Percentiles rank a stretch among this genome's conserved stretches.
These are phyloP conservation scores for Pichia sporocuriosa DNA, from an alignment of 805 yeast genomes.

Conservation along the genomic window DNA sequence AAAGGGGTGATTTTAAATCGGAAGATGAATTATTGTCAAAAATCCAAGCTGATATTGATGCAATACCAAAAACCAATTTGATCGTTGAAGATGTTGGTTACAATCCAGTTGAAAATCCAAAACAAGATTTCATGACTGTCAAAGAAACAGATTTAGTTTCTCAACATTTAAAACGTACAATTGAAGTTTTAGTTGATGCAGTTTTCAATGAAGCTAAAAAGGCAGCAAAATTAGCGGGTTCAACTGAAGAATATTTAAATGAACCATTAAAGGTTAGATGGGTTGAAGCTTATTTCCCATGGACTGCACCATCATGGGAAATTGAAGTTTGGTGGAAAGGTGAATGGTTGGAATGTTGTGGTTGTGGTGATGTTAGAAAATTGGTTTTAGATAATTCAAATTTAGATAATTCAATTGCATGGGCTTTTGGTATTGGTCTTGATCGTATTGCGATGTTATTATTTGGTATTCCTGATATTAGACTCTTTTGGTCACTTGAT, in stretches of 20 bases:
- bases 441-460: conserved; percentile 94
- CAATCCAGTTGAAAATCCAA: conserved; percentile 59
- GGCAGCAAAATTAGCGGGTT: conserved; percentile 56
- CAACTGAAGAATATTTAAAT: conserved; percentile 51
- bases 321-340: conserved; percentile 99
- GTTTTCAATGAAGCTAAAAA: conserved; percentile 69
- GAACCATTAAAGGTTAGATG: conserved; percentile 84
- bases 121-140: conserved; percentile 68
- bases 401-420: conserved; percentile 62
- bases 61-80: conserved; percentile 61
- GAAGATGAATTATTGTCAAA: conserved; percentile 32
- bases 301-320: conserved; percentile 99
- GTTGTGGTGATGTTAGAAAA: conserved; percentile 86
- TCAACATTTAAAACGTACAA: conserved; percentile 74
- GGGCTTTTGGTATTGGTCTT: conserved; percentile 97
- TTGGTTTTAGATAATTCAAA: conserved; percentile 73
- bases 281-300: conserved; percentile 94
- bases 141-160: conserved; percentile 64
- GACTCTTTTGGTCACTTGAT: conserved; percentile 87
- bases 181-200: conserved; percentile 75
- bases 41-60: conserved; percentile 51
- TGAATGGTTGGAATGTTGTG: conserved; percentile 96
- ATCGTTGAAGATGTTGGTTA: conserved; percentile 70
- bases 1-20: conserved; percentile 35
- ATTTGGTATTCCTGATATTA: conserved; percentile 91